Conservation (phyloP, 441 rosid species). For the Adansonia madagascariensis region DNA sequence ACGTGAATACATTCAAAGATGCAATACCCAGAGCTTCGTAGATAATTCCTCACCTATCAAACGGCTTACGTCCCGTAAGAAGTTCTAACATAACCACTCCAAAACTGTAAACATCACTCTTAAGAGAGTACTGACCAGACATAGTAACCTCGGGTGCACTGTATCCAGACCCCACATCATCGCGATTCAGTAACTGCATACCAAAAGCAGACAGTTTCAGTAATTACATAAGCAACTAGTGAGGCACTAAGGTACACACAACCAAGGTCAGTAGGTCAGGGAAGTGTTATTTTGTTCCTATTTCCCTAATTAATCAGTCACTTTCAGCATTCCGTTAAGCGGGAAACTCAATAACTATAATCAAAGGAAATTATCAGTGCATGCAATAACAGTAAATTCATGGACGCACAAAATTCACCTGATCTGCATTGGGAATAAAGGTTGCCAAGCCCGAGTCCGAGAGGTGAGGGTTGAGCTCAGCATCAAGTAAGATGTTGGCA, state of each 20-base stretch:
- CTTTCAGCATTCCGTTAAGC: not conserved
- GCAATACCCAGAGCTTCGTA: not conserved
- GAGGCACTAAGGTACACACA: not conserved
- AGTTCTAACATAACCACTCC: constrained; percentile 99
- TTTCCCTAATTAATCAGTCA: not conserved
- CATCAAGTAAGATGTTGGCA: constrained; percentile 79
- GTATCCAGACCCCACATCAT: constrained; percentile 72
- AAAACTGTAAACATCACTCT: constrained; percentile 95
- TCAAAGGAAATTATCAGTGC: not conserved
- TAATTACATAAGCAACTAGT: not conserved
- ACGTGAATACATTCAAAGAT: not conserved
- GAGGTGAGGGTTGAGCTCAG: constrained; percentile 91
- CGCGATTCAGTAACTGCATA: constrained; percentile 65
- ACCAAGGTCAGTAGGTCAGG: not conserved
- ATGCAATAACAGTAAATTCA: not conserved
- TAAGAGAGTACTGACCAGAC: constrained; percentile 87
- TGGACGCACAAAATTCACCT: constrained; percentile 48
- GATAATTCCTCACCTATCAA: constrained; percentile 66
- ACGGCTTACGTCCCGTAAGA: constrained; percentile 95
- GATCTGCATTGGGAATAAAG: constrained; percentile 77
- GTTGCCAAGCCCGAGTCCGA: constrained; percentile 89
- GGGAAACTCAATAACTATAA: not conserved
- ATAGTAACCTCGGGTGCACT: constrained; percentile 92
- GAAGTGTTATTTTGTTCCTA: not conserved
- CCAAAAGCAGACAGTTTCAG: not conserved